Evolutionary conservation across 177 flowering plant genomes (phyloP).

Genomic region (Telopea speciosissima): DNA sequence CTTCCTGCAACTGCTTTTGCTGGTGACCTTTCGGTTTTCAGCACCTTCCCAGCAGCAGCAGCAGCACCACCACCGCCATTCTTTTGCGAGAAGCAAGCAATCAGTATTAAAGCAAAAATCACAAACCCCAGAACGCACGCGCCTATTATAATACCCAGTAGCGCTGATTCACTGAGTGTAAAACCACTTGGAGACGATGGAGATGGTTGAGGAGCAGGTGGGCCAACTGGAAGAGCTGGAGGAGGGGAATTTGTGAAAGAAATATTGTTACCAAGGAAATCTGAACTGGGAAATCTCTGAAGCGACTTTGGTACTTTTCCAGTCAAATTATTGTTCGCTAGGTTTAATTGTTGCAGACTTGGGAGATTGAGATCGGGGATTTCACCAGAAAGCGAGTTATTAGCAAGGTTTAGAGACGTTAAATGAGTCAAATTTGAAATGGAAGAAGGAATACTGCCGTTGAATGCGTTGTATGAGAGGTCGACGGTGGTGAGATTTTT

Average conservation of each 20-base stretch:
- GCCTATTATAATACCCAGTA: conserved; percentile 51
- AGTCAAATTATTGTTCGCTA: conserved; percentile 56
- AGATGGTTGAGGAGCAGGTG: conserved; percentile 21
- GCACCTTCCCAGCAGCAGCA: conserved; percentile 40
- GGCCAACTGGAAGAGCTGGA: conserved; percentile 20
- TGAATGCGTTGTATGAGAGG: conserved; percentile 68
- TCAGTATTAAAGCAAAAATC: conserved; percentile 32
- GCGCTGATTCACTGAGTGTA: conserved; percentile 37
- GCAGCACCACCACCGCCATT: conserved; percentile 26
- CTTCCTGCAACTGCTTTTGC: conserved; percentile 53
- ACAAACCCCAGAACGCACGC: conserved; percentile 42
- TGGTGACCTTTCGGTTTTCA: conserved; percentile 53
- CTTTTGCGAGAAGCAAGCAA: conserved; percentile 40
- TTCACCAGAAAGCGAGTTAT: conserved; percentile 68
- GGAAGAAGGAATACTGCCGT: conserved; percentile 64
- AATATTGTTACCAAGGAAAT: conserved; percentile 63
- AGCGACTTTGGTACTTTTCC: conserved; percentile 70
- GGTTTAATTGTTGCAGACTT: conserved; percentile 40
- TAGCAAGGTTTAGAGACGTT: conserved; percentile 55
- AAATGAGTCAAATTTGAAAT: conserved; percentile 52
- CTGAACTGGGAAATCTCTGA: conserved; percentile 52
- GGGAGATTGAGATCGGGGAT: conserved; percentile 64
- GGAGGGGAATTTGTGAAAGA: conserved; percentile 21
- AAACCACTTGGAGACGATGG: conserved; percentile 9
- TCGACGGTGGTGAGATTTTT: conserved; percentile 58